Conservation (phyloP, 495 filamentous ascomycete genomes). For the Hypoxylon fuscum region DNA sequence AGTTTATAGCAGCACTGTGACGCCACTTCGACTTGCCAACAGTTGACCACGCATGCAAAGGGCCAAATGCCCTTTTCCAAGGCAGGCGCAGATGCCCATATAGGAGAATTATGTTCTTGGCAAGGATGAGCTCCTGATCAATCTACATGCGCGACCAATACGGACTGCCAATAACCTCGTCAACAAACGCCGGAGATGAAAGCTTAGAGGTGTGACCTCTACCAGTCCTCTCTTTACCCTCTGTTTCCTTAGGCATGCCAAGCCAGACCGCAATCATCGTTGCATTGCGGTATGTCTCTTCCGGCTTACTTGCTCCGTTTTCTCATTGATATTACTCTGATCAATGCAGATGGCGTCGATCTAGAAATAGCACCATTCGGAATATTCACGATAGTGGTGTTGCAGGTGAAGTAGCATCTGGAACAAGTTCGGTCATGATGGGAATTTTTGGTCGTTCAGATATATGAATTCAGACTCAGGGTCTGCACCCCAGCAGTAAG, state of each 20-base stretch:
- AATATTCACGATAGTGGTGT: not conserved
- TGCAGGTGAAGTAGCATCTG: conserved; percentile 1
- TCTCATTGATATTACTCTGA: conserved; percentile 24
- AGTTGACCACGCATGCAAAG: conserved; percentile 1
- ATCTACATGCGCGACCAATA: conserved; percentile 32
- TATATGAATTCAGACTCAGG: conserved; percentile 13
- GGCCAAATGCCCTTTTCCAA: not conserved
- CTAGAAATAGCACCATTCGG: conserved; percentile 19
- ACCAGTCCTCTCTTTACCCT: not conserved
- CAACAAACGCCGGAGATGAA: conserved; percentile 4
- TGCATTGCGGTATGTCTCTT: conserved; percentile 28
- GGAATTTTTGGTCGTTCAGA: not conserved
- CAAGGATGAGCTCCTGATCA: conserved; percentile 22
- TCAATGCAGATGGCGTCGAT: conserved; percentile 34
- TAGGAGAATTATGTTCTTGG: conserved; percentile 19
- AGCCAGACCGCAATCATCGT: conserved; percentile 18
- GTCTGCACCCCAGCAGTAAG: conserved; percentile 8
- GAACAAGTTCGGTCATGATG: conserved; percentile 4
- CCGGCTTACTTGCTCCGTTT: conserved; percentile 24
- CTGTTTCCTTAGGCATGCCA: conserved; percentile 3
- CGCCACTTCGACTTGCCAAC: conserved; percentile 4
- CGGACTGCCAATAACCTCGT: conserved; percentile 6
- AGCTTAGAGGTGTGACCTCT: conserved; percentile 3
- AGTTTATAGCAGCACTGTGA: not conserved
- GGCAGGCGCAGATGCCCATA: conserved; percentile 15